Evolutionary conservation across 805 yeast species (phyloP).

Genomic region (Candida boidinii): DNA sequence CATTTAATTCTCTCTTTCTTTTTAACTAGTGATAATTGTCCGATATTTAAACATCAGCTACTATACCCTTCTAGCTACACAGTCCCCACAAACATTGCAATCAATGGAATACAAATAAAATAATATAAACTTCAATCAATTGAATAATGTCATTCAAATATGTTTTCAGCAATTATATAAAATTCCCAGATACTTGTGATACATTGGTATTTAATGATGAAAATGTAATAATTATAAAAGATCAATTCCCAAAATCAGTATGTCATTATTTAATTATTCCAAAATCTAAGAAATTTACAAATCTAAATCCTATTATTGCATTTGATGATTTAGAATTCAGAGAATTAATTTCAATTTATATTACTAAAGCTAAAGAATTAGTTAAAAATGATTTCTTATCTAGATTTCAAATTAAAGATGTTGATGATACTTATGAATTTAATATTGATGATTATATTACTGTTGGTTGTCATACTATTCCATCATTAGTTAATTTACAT

Average conservation of each 20-base stretch:
- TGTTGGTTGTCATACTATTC: conserved; percentile 63
- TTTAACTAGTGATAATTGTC: too few relatives aligned
- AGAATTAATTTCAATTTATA: conserved; percentile 21
- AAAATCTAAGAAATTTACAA: conserved; percentile 30
- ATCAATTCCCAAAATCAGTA: conserved; percentile 53
- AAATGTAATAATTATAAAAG: conserved; percentile 47
- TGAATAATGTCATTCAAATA: conserved; percentile 41
- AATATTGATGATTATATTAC: conserved; percentile 28
- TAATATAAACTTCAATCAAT: too few relatives aligned
- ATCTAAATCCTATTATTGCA: conserved; percentile 42
- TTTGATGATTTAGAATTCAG: conserved; percentile 28
- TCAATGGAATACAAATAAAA: too few relatives aligned
- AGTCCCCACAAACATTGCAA: too few relatives aligned
- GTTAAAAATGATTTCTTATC: conserved; percentile 8
- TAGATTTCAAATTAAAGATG: conserved; percentile 8
- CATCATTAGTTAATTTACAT: conserved; percentile 64
- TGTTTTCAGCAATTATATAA: conserved; percentile 41
- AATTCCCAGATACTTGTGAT: conserved; percentile 31
- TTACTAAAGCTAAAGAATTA: conserved; percentile 26
- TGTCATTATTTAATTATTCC: conserved; percentile 60
- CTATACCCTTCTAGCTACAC: too few relatives aligned
- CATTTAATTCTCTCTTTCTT: too few relatives aligned
- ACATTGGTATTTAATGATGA: conserved; percentile 40
- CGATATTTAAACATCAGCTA: too few relatives aligned
- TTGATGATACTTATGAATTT: conserved; percentile 11